Percentiles rank a stretch among this genome's conserved stretches.
phyloP scores from a whole-genome alignment of 164 flowering plant genomes.

The Nymphaea thermarum region DNA sequence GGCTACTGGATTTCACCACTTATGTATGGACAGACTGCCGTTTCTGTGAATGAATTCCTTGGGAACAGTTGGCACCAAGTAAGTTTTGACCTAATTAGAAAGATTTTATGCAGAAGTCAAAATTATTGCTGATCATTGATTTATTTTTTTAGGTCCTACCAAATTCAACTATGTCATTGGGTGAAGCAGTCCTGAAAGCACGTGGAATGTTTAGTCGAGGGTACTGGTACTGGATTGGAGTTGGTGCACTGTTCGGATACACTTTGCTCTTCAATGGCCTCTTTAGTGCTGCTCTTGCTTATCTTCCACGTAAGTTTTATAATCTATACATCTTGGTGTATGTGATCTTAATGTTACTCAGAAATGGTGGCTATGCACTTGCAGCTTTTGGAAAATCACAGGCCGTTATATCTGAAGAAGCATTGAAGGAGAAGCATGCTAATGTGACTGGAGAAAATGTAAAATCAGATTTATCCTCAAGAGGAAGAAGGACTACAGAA shows the following conservation, averaged over 20 bases:
- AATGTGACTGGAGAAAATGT: conserved; percentile 9
- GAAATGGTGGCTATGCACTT: not conserved
- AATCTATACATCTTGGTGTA: not conserved
- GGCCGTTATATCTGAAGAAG: conserved; percentile 10
- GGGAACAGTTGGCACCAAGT: conserved; percentile 11
- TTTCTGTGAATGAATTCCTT: conserved; percentile 10
- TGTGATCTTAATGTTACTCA: not conserved
- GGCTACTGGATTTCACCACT: conserved; percentile 12
- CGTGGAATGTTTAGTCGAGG: conserved; percentile 13
- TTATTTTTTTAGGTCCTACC: conserved; percentile 4
- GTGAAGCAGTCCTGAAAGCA: conserved; percentile 8
- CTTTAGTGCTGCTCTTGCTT: conserved; percentile 9
- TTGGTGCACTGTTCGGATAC: conserved; percentile 13
- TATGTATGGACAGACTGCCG: conserved; percentile 15
- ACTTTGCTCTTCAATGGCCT: conserved; percentile 10
- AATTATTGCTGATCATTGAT: not conserved
- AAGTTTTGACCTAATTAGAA: conserved; percentile 17
- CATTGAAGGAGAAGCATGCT: conserved; percentile 9
- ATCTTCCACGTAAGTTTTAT: conserved; percentile 13
- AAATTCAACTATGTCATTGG: conserved; percentile 8
- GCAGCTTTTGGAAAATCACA: conserved; percentile 8
- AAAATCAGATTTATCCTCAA: conserved; percentile 4
- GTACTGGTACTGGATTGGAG: conserved; percentile 22
- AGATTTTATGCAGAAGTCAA: conserved; percentile 1
- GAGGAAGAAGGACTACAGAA: conserved; percentile 1